Evolutionary conservation across 2,329 filamentous ascomycete genomes (phyloP), one percentile per base, ranked within the genome.

Genomic region (Microdochium nivale): DNA sequence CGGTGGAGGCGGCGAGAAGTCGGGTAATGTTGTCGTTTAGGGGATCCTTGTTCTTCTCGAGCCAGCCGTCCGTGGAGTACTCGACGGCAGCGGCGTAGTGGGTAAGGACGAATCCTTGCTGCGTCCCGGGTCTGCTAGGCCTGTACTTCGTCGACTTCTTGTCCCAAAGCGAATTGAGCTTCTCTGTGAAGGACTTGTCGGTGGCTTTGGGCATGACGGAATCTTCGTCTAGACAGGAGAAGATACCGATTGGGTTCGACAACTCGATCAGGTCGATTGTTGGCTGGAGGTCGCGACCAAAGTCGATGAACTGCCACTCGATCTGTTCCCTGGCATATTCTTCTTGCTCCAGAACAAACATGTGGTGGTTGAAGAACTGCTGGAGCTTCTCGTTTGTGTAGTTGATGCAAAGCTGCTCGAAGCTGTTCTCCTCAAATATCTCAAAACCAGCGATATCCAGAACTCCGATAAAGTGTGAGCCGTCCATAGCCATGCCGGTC

Each of bases 271-370:
- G 77, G 62, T 99, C 94, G 60, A 99, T 99, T 0, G 94, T 99
- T 0, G 94, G 94, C 66, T 99, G 95, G 25, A 99, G 76, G 64
- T 99, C 94, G 55, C 91, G 90, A 19, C 94, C 94, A 65, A 99
- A 99, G 68, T 99, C 94, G 64, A 99, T 99, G 66, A 99, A 99
- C 64, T 97, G 90, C 94, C 94, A 99, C 70, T 99, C 94, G 59
- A 99, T 99, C 68, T 96, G 89, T 66, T 99, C 94, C 48, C 92
- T 79, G 9, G 94, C 91, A 67, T 99, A 99, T 67, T 99, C 94
- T 67, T 99, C 94, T 64, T 99, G 94, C 66, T 99, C 94, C 8
- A 99, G 77, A 10, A 99, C 94, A 64, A 99, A 99, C 94, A 99
- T 99, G 74, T 99, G 95, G 66, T 99, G 94, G 63, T 99, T 99